Percentiles rank a stretch among this genome's conserved stretches.
These are phyloP conservation scores for Alternaria sp. DNA, from an alignment of 2,329 filamentous ascomycete genomes.

Conservation along the genomic window DNA sequence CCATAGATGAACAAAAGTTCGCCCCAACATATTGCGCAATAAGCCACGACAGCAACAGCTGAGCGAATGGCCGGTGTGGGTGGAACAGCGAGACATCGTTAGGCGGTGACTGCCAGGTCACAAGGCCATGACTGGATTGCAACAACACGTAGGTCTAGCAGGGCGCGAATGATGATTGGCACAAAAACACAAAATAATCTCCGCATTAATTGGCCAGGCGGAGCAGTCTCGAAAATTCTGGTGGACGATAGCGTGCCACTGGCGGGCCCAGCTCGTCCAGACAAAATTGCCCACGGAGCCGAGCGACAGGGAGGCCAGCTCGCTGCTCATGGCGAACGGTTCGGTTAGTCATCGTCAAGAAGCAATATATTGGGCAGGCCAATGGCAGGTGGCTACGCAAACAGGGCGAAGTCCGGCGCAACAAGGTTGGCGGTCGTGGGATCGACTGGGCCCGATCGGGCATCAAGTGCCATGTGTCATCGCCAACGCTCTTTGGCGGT, in stretches of 20 bases:
- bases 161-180: slow-evolving; percentile 39
- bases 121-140: slow-evolving; percentile 25
- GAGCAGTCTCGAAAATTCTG: slow-evolving; percentile 41
- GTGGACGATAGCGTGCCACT: slow-evolving; percentile 36
- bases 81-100: slow-evolving; percentile 11
- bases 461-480: slow-evolving; percentile 38
- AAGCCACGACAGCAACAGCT: slow-evolving; percentile 27
- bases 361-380: slow-evolving; percentile 35
- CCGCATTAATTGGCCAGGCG: slow-evolving; percentile 40
- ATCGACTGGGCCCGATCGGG: slow-evolving; percentile 26
- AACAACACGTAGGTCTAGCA: slow-evolving; percentile 18
- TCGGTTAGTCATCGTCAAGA: slow-evolving; percentile 37
- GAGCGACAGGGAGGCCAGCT: neutral
- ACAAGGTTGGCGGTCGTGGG: slow-evolving; percentile 17
- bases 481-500: slow-evolving; percentile 37
- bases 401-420: slow-evolving; percentile 23
- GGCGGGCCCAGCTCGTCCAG: slow-evolving; percentile 20
- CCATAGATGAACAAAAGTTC: slow-evolving; percentile 7
- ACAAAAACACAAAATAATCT: slow-evolving; percentile 34
- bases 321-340: slow-evolving; percentile 13
- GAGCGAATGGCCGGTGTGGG: slow-evolving; percentile 18
- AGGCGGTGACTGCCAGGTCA: slow-evolving; percentile 32
- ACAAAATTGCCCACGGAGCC: slow-evolving; percentile 18
- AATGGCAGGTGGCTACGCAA: slow-evolving; percentile 24
- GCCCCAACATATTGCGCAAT: slow-evolving; percentile 30